Evolutionary conservation across 192 early-diverging fungal genomes (phyloP).

Genomic region (Powellomyces hirtus): DNA sequence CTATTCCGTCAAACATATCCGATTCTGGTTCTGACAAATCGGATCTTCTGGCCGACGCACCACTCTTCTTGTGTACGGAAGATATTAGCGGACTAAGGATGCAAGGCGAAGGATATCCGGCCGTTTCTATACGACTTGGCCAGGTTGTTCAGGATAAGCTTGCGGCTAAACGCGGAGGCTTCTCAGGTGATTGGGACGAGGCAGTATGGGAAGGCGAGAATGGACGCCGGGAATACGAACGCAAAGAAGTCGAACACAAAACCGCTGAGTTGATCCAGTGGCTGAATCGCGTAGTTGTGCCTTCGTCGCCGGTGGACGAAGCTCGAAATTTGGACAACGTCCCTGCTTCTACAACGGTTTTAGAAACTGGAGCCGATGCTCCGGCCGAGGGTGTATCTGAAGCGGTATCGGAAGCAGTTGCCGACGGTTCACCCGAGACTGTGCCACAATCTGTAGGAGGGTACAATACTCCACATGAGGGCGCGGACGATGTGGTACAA

Average conservation of each 20-base stretch:
- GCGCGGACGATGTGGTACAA: too few species aligned
- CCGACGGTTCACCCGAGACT: too few species aligned
- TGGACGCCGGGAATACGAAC: slow-evolving; percentile 20
- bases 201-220: slow-evolving; percentile 20
- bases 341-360: too few species aligned
- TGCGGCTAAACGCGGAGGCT: slow-evolving; percentile 6
- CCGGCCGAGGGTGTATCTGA: not conserved
- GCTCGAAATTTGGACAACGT: too few species aligned
- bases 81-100: slow-evolving; percentile 22
- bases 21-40: slow-evolving; percentile 17
- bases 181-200: slow-evolving; percentile 19
- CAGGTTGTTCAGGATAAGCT: slow-evolving; percentile 18
- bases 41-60: not conserved
- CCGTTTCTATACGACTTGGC: slow-evolving; percentile 2
- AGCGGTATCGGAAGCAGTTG: not conserved
- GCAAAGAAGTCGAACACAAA: slow-evolving; percentile 20
- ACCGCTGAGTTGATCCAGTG: slow-evolving; percentile 13
- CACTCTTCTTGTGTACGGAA: slow-evolving; percentile 4
- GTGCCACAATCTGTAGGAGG: too few species aligned
- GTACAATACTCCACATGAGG: too few species aligned
- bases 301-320: not conserved
- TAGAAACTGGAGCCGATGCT: not conserved
- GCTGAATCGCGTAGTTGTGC: not conserved
- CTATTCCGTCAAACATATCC: not conserved
- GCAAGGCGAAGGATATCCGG: slow-evolving; percentile 6